Base-by-base conservation (phyloP, 1,284 basidiomycete genomes). In the Irpex rosettiformis region DNA sequence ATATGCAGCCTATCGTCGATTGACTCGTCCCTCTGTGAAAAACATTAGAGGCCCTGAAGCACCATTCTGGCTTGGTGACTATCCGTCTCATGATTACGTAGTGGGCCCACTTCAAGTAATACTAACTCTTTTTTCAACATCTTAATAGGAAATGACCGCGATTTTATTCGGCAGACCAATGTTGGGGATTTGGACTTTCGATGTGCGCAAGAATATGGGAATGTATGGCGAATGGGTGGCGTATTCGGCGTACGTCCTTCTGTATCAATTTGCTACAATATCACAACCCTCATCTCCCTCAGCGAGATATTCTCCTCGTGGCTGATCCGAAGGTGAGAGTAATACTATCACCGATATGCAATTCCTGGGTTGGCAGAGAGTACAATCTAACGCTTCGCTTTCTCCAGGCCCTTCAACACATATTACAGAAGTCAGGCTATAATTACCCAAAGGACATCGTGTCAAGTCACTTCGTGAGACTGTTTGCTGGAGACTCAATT, bases 131-230 rank as follows among this genome's bases (percentile, higher is more conserved):
- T 21, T 4, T 16, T 8, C 21, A 33, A 33, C 16, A 33, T 54
- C 48, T 22, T 57, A 10, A 7, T 24, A 58, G 60, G 60, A 1
- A 58, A 61, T 40, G 28, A 53, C 1, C 48, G 57, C 30, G 57
- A 56, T 4, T 40, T 70, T 10, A 58, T 55, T 16, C 52, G 63
- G 13, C 67, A 73, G 55, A 48, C 67, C 10, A 67, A 74, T 54
- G 71, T 73, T 0, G 73, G 73, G 1, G 67, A 72, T 25, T 57
- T 69, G 4, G 70, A 72, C 5, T 68, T 67, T 54, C 51, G 67
- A 43, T 74, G 67, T 64, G 61, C 65, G 43, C 60, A 64, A 24
- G 64, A 73, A 55, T 76, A 73, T 58, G 74, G 75, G 5, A 59
- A 62, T 0, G 65, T 67, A 0, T 74, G 70, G 67, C 62, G 70